Percentiles rank a stretch among this genome's conserved stretches.
Conservation (phyloP, 2,329 filamentous ascomycete species). For the Colletotrichum lini region DNA sequence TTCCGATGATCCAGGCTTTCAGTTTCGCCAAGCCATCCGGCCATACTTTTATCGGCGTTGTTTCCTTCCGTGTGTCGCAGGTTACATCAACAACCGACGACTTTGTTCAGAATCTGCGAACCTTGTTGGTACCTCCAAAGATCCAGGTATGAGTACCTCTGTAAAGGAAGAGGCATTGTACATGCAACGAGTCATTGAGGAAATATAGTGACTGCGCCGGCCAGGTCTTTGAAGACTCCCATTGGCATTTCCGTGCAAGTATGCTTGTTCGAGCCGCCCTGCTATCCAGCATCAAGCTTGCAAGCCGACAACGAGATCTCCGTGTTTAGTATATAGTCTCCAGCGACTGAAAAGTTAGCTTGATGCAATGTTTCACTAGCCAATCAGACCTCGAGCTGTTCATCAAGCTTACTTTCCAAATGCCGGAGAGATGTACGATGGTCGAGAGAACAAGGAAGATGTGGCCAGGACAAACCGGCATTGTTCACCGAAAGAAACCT, state of each 20-base stretch:
- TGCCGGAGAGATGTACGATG: too few relatives aligned
- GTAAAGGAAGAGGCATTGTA: background rate
- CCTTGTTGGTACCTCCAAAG: too few relatives aligned
- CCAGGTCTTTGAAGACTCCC: background rate
- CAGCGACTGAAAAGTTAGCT: too few relatives aligned
- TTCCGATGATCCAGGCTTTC: slow-evolving; percentile 11
- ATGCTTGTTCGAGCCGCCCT: background rate
- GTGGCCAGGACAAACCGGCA: background rate
- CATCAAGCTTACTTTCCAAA: too few relatives aligned
- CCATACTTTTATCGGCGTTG: background rate
- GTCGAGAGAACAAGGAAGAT: too few relatives aligned
- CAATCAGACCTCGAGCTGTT: too few relatives aligned
- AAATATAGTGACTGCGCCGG: background rate
- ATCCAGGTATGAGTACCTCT: background rate
- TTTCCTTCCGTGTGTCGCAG: background rate
- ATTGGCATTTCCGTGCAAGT: background rate
- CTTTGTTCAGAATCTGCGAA: background rate
- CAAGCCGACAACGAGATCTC: too few relatives aligned
- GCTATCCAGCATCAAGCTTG: background rate
- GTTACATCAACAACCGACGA: background rate
- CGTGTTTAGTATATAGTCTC: too few relatives aligned
- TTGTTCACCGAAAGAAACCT: slow-evolving; percentile 9
- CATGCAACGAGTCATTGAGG: background rate
- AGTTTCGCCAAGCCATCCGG: slow-evolving; percentile 16
- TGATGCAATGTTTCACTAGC: too few relatives aligned